phyloP scores from a whole-genome alignment of 345 rosid genomes.

The Mallotus nudiflorus region DNA sequence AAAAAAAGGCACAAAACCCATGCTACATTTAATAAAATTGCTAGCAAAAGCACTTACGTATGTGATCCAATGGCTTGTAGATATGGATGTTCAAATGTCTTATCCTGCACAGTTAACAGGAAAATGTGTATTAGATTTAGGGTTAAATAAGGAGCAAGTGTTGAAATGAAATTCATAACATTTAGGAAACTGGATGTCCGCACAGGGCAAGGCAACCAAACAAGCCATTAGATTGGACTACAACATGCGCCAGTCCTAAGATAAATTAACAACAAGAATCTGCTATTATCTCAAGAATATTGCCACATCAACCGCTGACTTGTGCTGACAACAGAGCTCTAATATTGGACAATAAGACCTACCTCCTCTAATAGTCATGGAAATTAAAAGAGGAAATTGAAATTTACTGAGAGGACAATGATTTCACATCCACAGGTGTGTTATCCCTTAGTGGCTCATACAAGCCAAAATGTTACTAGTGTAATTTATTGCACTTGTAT shows the following conservation, averaged over 20 bases:
- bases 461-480: too few relatives aligned
- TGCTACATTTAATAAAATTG: background rate
- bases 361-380: too few relatives aligned
- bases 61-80: slow-evolving; percentile 91
- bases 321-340: background rate
- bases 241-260: background rate
- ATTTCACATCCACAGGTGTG: background rate
- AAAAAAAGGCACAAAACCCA: background rate
- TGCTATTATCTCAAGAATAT: background rate
- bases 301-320: background rate
- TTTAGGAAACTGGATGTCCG: too few relatives aligned
- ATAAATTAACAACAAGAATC: background rate
- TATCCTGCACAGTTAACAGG: slow-evolving; percentile 11
- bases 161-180: background rate
- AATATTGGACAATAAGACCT: background rate
- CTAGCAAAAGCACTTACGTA: slow-evolving; percentile 56
- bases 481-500: background rate
- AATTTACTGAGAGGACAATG: background rate
- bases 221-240: background rate
- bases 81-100: slow-evolving; percentile 75
- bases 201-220: background rate
- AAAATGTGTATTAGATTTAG: background rate
- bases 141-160: background rate
- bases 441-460: background rate
- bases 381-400: background rate